phyloP scores from a whole-genome alignment of 805 yeast genomes.

The Yarrowia sp. region DNA sequence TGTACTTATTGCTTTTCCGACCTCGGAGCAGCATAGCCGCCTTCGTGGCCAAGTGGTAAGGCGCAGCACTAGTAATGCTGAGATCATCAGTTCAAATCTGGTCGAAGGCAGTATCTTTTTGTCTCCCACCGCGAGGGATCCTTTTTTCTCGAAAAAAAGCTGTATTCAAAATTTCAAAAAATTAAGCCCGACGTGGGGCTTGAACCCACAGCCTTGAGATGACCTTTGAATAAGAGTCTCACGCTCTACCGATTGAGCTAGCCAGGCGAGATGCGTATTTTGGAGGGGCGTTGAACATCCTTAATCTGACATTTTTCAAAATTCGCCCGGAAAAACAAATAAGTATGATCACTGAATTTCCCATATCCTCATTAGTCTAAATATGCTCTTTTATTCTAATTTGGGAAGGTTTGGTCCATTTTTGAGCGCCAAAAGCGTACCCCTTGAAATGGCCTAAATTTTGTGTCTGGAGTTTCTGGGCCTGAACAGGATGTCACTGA shows the following conservation, averaged over 20 bases:
- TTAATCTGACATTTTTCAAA: too few species aligned
- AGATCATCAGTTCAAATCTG: slow-evolving; percentile 32
- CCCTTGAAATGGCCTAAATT: too few species aligned
- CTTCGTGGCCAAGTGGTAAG: slow-evolving; percentile 30
- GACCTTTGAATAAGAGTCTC: slow-evolving; percentile 16
- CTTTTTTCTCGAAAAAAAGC: not conserved
- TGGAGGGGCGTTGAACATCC: too few species aligned
- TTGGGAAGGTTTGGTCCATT: too few species aligned
- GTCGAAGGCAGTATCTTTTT: slow-evolving; percentile 26
- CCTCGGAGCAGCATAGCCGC: not conserved
- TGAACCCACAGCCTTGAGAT: slow-evolving; percentile 36
- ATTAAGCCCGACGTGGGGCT: slow-evolving; percentile 31
- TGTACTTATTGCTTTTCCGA: not conserved
- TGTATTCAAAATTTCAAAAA: not conserved
- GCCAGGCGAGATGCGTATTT: slow-evolving; percentile 3
- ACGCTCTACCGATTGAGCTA: slow-evolving; percentile 36
- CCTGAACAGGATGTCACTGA: too few species aligned
- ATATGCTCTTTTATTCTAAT: too few species aligned
- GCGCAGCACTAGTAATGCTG: slow-evolving; percentile 30
- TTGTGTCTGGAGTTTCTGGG: too few species aligned
- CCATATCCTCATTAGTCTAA: too few species aligned
- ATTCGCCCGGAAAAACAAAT: too few species aligned
- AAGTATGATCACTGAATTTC: too few species aligned
- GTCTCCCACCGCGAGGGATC: not conserved
- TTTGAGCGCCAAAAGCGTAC: too few species aligned